A percentile compares a stretch with the other conserved stretches of the same genome.
These are phyloP conservation scores for Colletotrichum costaricense DNA, from an alignment of 2,329 filamentous ascomycete genomes.

Conservation along the genomic window DNA sequence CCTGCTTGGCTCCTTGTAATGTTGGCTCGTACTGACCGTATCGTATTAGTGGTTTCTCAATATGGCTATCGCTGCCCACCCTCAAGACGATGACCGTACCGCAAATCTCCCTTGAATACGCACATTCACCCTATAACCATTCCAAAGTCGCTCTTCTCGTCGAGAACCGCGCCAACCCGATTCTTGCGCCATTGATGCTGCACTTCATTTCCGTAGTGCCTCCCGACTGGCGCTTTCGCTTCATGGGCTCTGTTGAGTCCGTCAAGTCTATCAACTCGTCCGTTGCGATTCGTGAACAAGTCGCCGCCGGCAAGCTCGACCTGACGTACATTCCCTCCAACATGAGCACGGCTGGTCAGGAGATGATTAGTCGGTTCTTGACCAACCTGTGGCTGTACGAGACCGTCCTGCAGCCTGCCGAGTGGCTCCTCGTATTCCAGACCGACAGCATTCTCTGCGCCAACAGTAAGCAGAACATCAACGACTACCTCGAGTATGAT, in stretches of 20 bases:
- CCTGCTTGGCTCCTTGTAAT: neutral
- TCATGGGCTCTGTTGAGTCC: constrained; percentile 62
- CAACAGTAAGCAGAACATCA: constrained; percentile 58
- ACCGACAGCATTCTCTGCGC: constrained; percentile 67
- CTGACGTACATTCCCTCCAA: constrained; percentile 63
- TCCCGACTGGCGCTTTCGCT: constrained; percentile 66
- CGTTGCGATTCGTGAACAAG: constrained; percentile 57
- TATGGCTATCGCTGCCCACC: constrained; percentile 39
- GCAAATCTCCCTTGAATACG: constrained; percentile 47
- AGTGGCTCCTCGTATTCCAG: constrained; percentile 67
- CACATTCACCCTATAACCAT: constrained; percentile 54
- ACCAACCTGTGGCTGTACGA: constrained; percentile 66
- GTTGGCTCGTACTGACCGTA: neutral
- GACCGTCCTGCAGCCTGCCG: constrained; percentile 57
- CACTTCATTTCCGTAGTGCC: constrained; percentile 68
- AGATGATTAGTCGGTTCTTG: constrained; percentile 64
- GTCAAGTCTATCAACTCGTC: constrained; percentile 57
- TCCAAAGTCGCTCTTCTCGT: constrained; percentile 67
- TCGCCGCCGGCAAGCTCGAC: constrained; percentile 58
- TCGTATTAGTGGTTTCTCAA: constrained; percentile 29
- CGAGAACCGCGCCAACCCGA: constrained; percentile 60
- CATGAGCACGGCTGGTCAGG: constrained; percentile 61
- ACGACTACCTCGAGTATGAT: constrained; percentile 64
- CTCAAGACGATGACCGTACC: constrained; percentile 41
- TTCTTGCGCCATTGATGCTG: constrained; percentile 64